phyloP scores from a whole-genome alignment of 257 asterid species.

The Penstemon davidsonii region DNA sequence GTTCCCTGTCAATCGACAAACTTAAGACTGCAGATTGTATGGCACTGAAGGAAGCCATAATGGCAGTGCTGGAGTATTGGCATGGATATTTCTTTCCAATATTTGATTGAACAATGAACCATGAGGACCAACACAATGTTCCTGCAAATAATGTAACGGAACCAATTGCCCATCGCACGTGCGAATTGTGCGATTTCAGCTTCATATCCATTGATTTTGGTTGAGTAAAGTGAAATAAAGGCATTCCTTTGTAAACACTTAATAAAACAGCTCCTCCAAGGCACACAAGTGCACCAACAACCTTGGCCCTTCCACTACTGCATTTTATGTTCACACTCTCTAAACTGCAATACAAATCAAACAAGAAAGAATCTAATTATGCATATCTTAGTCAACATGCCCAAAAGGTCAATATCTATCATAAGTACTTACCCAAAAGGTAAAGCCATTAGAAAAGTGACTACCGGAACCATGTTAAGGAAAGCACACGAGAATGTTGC shows the following conservation, averaged over 20 bases:
- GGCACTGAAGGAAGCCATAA: constrained; percentile 72
- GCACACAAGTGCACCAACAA: constrained; percentile 60
- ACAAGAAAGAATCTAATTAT: too few species aligned
- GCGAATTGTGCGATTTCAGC: constrained; percentile 16
- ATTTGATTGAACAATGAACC: constrained; percentile 65
- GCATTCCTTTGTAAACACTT: constrained; percentile 51
- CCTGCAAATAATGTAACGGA: constrained; percentile 60
- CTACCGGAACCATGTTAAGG: constrained; percentile 64
- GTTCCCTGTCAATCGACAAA: constrained; percentile 37
- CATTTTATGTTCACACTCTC: constrained; percentile 48
- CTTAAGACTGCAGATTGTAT: constrained; percentile 56
- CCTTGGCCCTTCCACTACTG: constrained; percentile 59
- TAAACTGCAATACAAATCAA: constrained; percentile 35
- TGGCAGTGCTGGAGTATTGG: constrained; percentile 69
- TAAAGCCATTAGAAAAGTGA: constrained; percentile 66
- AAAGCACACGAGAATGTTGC: constrained; percentile 77
- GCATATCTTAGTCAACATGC: background rate
- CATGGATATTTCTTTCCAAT: constrained; percentile 64
- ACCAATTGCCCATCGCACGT: constrained; percentile 55
- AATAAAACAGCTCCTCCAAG: constrained; percentile 60
- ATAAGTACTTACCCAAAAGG: constrained; percentile 52
- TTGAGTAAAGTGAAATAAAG: constrained; percentile 46
- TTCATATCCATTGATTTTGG: constrained; percentile 16
- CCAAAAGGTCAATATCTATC: background rate
- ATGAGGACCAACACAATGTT: constrained; percentile 64